Conservation (phyloP, 768 basidiomycete species). For the Serendipita sp. region DNA sequence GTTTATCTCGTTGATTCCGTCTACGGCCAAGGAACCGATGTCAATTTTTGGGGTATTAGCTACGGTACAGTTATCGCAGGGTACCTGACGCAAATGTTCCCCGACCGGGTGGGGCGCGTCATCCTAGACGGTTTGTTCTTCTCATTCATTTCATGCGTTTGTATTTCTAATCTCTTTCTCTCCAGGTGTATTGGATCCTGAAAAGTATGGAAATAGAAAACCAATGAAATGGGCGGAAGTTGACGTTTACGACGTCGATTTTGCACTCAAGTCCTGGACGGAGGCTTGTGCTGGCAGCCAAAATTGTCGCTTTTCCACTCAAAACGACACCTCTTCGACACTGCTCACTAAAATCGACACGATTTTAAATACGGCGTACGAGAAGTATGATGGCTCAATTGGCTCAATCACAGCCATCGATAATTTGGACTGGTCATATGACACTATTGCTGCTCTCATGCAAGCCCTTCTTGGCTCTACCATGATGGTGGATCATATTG, state of each 20-base stretch:
- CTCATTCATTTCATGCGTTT: neutral
- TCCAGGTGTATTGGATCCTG: neutral
- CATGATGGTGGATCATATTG: too few species aligned
- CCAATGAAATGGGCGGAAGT: neutral
- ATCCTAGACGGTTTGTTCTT: conserved; percentile 2
- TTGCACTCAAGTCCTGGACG: neutral
- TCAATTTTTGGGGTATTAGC: conserved; percentile 3
- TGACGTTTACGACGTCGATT: neutral
- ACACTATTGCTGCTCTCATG: neutral
- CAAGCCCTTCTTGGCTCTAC: neutral
- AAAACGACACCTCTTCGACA: neutral
- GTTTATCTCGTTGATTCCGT: neutral
- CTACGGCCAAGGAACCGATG: neutral
- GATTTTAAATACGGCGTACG: neutral
- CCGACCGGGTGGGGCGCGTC: conserved; percentile 5
- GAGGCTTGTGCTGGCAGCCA: neutral
- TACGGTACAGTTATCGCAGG: conserved; percentile 7
- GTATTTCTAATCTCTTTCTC: neutral
- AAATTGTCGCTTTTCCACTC: neutral
- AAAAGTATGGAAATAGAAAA: neutral
- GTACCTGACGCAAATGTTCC: conserved; percentile 8
- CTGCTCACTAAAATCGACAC: neutral
- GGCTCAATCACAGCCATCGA: too few species aligned
- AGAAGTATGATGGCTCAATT: neutral
- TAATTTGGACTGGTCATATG: neutral